Evolutionary conservation across 306 rosid species (phyloP).

Genomic region (Dalbergia oliveri): DNA sequence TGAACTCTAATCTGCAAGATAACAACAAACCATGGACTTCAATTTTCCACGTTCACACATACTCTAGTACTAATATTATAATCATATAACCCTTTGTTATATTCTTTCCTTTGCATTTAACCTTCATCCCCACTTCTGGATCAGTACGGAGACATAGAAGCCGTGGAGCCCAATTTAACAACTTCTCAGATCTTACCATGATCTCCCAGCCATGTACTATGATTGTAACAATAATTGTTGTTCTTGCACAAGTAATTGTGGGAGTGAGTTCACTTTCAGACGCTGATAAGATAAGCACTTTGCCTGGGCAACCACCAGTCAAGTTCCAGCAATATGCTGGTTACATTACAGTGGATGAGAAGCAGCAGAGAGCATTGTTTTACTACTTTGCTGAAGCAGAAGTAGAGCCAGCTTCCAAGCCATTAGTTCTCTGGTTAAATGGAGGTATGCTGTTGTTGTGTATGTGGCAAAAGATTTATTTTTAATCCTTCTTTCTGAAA

Average conservation of each 20-base stretch:
- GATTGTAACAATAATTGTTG: conserved; percentile 42
- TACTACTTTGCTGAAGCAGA: conserved; percentile 89
- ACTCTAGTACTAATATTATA: background rate
- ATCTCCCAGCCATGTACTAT: conserved; percentile 46
- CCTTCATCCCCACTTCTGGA: conserved; percentile 6
- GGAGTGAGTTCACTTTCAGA: conserved; percentile 45
- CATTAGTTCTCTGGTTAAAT: conserved; percentile 89
- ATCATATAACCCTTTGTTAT: background rate
- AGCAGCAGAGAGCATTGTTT: conserved; percentile 70
- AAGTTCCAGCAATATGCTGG: conserved; percentile 81
- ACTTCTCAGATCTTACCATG: conserved; percentile 48
- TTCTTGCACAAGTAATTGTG: conserved; percentile 39
- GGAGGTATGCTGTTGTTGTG: conserved; percentile 57
- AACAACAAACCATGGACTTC: background rate
- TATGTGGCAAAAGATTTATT: background rate
- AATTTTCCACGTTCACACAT: conserved; percentile 15
- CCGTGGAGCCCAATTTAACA: background rate
- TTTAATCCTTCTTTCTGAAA: background rate
- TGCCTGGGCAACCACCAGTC: conserved; percentile 89
- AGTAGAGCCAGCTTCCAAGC: conserved; percentile 77
- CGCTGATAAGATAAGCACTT: conserved; percentile 58
- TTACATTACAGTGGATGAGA: conserved; percentile 72
- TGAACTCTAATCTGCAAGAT: background rate
- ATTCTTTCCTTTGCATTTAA: conserved; percentile 23
- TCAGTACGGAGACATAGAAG: conserved; percentile 11